phyloP scores from a whole-genome alignment of 805 yeast species.

The Candida tibetensis region DNA sequence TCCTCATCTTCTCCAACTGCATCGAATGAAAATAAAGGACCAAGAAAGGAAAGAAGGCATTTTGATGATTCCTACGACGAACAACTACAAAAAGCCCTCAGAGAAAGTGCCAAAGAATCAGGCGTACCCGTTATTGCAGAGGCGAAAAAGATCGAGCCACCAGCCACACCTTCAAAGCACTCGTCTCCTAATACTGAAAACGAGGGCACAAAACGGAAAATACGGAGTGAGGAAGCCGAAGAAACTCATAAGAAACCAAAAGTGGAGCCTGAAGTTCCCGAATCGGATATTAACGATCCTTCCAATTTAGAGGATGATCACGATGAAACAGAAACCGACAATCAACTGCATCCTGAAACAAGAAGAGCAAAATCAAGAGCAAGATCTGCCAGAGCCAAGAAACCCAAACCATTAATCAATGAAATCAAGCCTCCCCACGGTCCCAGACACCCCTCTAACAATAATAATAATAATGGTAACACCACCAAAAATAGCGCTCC shows the following conservation, averaged over 20 bases:
- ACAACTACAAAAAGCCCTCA: slow-evolving; percentile 47
- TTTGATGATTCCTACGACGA: slow-evolving; percentile 37
- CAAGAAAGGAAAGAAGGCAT: slow-evolving; percentile 33
- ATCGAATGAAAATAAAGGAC: slow-evolving; percentile 14
- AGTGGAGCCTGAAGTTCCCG: background rate
- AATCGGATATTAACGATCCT: slow-evolving; percentile 3
- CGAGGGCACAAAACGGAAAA: slow-evolving; percentile 3
- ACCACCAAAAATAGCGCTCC: background rate
- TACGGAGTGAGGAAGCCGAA: slow-evolving; percentile 3
- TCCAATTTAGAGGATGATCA: slow-evolving; percentile 5
- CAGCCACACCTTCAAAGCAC: background rate
- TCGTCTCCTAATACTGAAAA: background rate
- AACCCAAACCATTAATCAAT: slow-evolving; percentile 6
- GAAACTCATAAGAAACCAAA: slow-evolving; percentile 5
- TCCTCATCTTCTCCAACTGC: slow-evolving; percentile 1
- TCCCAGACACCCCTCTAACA: slow-evolving; percentile 8
- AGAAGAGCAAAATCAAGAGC: slow-evolving; percentile 8
- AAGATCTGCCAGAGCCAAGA: slow-evolving; percentile 6
- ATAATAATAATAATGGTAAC: slow-evolving; percentile 2
- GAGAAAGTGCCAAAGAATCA: slow-evolving; percentile 55
- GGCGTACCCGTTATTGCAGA: slow-evolving; percentile 32
- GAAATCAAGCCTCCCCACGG: slow-evolving; percentile 1
- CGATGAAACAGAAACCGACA: slow-evolving; percentile 2
- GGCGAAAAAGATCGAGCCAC: slow-evolving; percentile 16
- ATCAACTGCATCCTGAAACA: background rate